Evolutionary conservation across 164 flowering plant species (phyloP), one percentile per base, ranked within the genome.

Genomic region (Malania oleifera): DNA sequence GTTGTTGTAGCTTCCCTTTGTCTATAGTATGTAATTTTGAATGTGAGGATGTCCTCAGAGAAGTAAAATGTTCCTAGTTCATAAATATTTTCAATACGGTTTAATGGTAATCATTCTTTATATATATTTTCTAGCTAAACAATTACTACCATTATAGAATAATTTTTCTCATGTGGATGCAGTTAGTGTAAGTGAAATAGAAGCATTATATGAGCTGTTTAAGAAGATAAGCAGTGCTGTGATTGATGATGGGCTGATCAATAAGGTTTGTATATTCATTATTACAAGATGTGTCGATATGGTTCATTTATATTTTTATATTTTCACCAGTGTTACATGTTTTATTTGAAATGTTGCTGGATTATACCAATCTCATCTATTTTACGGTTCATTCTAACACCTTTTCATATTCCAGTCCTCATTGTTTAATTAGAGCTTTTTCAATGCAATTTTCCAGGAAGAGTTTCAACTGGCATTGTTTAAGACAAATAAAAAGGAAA

Each of bases 161-260:
- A 17, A 17, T n/a, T 6, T 20, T 25, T 40, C 51, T 28, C 13
- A 17, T 50, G 35, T 67, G 62, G 15, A 13, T 82, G 75, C 88
- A 87, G 95, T 88, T 72, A 85, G 90, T 78, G 96, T 88, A 44
- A 85, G 90, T 67, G 96, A 88, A 69, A 80, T 84, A 47, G 90
- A 86, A 67, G 90, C 92, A 11, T 75, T 86, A 26, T 89, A 89
- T 70, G 96, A 88, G 75, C 77, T 88, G 18, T 88, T 85, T 62
- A 88, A 88, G 82, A 88, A 84, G 81, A 88, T 88, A 44, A 88
- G 96, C 81, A 84, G 92, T 59, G 90, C 92, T 27, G 92, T 88
- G 56, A 82, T 88, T 71, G 96, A 88, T 69, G 96, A 88, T 49
- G 92, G 96, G 23, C 72, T 88, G 59, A 88, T 88, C 66, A 82